A percentile compares a stretch with the other conserved stretches of the same genome.
These are phyloP conservation scores for Lophiotrema nucula DNA, from an alignment of 495 filamentous ascomycete species.

Conservation along the genomic window DNA sequence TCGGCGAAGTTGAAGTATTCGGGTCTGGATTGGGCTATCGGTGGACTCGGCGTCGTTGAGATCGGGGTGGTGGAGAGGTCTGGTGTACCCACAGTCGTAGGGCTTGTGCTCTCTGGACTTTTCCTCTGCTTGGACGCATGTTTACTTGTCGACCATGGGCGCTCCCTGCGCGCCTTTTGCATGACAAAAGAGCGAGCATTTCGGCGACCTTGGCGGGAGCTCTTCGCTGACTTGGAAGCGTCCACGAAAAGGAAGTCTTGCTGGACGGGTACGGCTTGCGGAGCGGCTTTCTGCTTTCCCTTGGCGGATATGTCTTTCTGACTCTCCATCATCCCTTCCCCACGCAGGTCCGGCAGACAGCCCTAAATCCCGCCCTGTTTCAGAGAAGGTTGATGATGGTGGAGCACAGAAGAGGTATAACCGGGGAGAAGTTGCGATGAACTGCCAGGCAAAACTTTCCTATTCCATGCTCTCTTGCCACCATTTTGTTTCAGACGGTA, in stretches of 20 bases:
- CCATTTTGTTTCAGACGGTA: constrained; percentile 15
- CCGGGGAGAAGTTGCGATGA: constrained; percentile 14
- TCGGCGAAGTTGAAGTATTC: constrained; percentile 7
- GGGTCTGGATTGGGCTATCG: not conserved
- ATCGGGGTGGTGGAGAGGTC: constrained; percentile 26
- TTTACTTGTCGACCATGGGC: constrained; percentile 39
- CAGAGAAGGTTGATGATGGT: constrained; percentile 17
- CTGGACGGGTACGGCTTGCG: constrained; percentile 18
- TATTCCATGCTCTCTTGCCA: constrained; percentile 22
- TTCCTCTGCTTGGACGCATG: constrained; percentile 31
- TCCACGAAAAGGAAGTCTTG: constrained; percentile 38
- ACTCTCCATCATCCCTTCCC: constrained; percentile 21
- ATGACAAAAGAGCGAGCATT: constrained; percentile 39
- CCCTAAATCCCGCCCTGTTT: constrained; percentile 12
- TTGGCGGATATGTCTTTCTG: constrained; percentile 13
- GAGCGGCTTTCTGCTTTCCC: constrained; percentile 20
- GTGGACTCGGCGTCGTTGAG: constrained; percentile 29
- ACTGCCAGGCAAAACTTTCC: constrained; percentile 25
- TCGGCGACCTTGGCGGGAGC: constrained; percentile 33
- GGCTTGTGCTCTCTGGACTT: constrained; percentile 25
- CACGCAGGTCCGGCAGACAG: constrained; percentile 11
- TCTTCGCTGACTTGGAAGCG: constrained; percentile 34
- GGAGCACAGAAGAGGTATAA: constrained; percentile 20
- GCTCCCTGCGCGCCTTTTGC: constrained; percentile 35
- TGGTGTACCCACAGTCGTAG: constrained; percentile 24